Base-by-base conservation (phyloP, 2,329 filamentous ascomycete species). In the Emergomyces pasteurianus region DNA sequence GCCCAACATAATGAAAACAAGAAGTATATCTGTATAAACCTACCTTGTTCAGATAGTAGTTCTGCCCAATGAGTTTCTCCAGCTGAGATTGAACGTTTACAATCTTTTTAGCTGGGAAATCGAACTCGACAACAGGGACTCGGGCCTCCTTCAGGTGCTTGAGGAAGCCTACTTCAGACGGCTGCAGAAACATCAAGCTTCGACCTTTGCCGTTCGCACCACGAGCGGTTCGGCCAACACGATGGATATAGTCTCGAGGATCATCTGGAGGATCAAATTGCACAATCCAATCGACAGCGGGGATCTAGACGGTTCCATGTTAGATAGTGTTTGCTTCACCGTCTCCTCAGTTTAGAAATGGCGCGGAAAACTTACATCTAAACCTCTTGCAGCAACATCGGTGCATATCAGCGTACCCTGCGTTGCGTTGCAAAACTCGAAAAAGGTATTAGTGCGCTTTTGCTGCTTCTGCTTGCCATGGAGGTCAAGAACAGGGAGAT, bases 381-480 rank as follows among this genome's bases (percentile, higher is more conserved):
- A 82, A 42, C 94, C 94, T 79, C 94, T 83, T 2, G 94, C 94
- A 53, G 94, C 94, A 65, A 99, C 94, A 70, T 99, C 94, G 0
- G 94, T 99, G 77, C 92, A 96, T 67, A 99, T 94, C 59, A 99
- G 77, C 0, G 89, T 95, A 28, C 92, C 94, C 66, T 88, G 84
- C 66, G 86, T 86, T 21, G 92, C 87, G 69, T 92, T 91, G 71
- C 85, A 87, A 73, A 99, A 99, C 73, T 97, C 92, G 74, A 97
- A 99, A 74, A 99, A 99, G 0, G 91, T 96, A 72, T 95, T 95
- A 28, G 94, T 99, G n/a, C 94, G 89, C 75, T 96, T 96, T 76
- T 96, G 91, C 76, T 99, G 94, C 77, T 99, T 99, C 77, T 96
- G 90, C 78, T 99, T 96, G 67, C 91, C 94, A 74, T 95, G 90